Base-by-base conservation (phyloP, 1,139 yeast species). In the Scheffersomyces insectosa region DNA sequence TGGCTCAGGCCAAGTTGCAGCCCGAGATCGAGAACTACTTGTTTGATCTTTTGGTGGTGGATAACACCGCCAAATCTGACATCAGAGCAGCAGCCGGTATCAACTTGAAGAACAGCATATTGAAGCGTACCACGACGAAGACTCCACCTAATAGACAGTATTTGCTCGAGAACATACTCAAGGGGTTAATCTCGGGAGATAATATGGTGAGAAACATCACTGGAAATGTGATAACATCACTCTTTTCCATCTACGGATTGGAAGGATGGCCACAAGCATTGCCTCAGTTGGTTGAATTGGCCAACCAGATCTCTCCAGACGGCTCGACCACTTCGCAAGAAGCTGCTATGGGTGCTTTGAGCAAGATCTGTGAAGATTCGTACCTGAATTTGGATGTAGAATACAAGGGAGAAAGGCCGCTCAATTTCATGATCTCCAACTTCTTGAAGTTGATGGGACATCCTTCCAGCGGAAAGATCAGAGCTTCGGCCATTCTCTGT, bases 31-130 rank as follows among this genome's bases (percentile, higher is more conserved):
- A 85, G 54, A 88, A 87, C 62, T 93, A 91, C 62, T 71, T 93
- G 34, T 75, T 88, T 34, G 80, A 79, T 55, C 75, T 91, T 40
- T 72, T 93, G 38, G 79, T 88, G 33, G 70, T 75, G 44, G 85
- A 85, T 38, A 49, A 56, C 30, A 40, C 56, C 9, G 68, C 79
- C 15, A 62, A 69, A 12, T 65, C 81, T 3, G 84, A 85, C 38
- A 77, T 86, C 27, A 76, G 97, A 44, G 96, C 97, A 1, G 85
- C 96, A 0, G 93, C 97, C 1, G 99, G 98, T 11, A 69, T 91
- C 47, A 75, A 84, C 57, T 75, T 93, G 60, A 93, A 93, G 62
- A 91, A 91, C 63, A 78, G 80, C 47, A 70, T 88, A 33, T 60
- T 82, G 38, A 68, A 63, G 45, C 64, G 68, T 37, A 49, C 55